Base-by-base conservation (phyloP, 306 rosid species). In the Luffa acutangula region DNA sequence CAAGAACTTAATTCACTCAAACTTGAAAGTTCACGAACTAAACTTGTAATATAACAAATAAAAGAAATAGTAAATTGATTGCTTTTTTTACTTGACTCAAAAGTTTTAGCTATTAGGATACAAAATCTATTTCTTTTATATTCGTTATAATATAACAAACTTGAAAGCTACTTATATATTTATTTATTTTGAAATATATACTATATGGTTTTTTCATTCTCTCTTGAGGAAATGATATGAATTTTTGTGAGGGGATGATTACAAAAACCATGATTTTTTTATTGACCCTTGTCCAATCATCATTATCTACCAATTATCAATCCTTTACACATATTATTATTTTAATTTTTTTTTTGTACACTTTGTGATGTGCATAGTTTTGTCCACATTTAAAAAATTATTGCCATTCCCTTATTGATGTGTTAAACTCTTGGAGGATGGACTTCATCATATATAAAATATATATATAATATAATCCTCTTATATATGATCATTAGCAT, bases 351-450 rank as follows among this genome's bases (percentile, higher is more conserved):
- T 57, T 1, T 41, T 25, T 57, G 34, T 77, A 46, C 5, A 17
- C 3, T 48, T 10, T 18, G 64, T 75, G 62, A 36, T 74, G 46
- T 49, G 57, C 45, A 74, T 74, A 75, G 6, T 75, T 75, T 75
- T 71, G 76, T 75, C 64, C 33, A 34, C 33, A 75, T 75, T 75
- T 75, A 0, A 53, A 71, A 75, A 48, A 75, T 75, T 17, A 75
- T 52, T 75, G 64, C 4, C 63, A 52, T 75, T 75, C 48, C 3
- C 78, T 75, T 53, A 53, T 51, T 49, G 49, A 75, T 75, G 46
- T 52, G 78, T 53, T 52, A 17, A 31, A 52, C 42, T 49, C 43
- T 17, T 36, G 31, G 6, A 52, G 21, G 48, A 52, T 75, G 63
- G 48, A 75, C 3, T 74, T 75, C 62, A 33, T 75, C 64, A 17